phyloP scores from a whole-genome alignment of 208 protist species.

The Chromosphaera perkinsii region DNA sequence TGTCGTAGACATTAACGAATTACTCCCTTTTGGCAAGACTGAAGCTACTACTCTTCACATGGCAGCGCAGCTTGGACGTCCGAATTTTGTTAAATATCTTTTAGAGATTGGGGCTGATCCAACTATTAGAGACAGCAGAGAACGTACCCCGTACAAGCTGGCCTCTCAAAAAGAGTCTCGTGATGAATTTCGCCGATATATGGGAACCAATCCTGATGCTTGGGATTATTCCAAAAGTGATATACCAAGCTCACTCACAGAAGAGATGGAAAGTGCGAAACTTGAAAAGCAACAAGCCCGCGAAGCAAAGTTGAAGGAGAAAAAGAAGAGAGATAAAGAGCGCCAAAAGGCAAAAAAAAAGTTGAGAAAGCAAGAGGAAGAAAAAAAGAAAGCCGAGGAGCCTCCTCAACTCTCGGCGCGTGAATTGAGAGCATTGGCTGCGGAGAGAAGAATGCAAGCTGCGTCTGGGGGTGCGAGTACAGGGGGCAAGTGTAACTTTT shows the following conservation, averaged over 20 bases:
- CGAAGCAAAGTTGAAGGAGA: background rate
- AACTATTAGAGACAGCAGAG: background rate
- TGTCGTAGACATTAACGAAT: no score
- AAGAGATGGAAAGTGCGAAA: background rate
- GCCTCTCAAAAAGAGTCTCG: slow-evolving; percentile 5
- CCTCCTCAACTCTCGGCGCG: slow-evolving; percentile 8
- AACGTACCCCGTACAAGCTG: background rate
- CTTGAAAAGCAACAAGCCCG: background rate
- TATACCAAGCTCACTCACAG: no score
- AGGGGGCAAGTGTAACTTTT: no score
- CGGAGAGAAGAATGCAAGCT: background rate
- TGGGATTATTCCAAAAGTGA: slow-evolving; percentile 13
- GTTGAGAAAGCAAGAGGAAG: slow-evolving; percentile 35
- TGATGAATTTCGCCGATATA: slow-evolving; percentile 13
- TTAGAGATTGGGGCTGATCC: slow-evolving; percentile 5
- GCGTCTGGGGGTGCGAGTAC: no score
- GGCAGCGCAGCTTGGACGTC: background rate
- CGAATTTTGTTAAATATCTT: background rate
- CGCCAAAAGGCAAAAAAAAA: slow-evolving; percentile 34
- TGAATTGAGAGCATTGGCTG: slow-evolving; percentile 8
- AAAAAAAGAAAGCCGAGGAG: slow-evolving; percentile 44
- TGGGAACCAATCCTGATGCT: background rate
- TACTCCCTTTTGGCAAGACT: no score
- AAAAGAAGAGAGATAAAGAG: slow-evolving; percentile 30
- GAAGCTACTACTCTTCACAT: background rate